Percentiles rank a stretch among this genome's conserved stretches.
phyloP scores from a whole-genome alignment of 176 grass and related monocot genomes.

The Raddia distichophylla region DNA sequence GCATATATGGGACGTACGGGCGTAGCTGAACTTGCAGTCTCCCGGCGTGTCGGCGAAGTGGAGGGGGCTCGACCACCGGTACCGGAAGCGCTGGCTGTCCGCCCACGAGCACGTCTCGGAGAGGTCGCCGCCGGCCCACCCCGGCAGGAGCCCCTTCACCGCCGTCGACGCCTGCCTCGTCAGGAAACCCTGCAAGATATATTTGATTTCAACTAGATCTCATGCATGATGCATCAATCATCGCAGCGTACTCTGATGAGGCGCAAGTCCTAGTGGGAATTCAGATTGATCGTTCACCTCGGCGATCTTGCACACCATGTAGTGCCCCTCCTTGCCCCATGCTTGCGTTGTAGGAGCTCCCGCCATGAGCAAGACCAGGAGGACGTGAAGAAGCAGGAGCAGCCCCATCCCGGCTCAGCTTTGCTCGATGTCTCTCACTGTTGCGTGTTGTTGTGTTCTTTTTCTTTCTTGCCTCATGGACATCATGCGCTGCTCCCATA shows the following conservation, averaged over 20 bases:
- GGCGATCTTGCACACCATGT: conserved; percentile 80
- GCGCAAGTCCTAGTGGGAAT: background rate
- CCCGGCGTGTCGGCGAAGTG: conserved; percentile 63
- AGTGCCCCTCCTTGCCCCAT: conserved; percentile 76
- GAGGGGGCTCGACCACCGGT: conserved; percentile 64
- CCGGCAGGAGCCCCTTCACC: conserved; percentile 56
- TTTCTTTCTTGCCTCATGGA: background rate
- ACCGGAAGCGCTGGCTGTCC: conserved; percentile 52
- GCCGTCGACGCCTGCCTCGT: conserved; percentile 45
- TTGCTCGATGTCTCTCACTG: background rate
- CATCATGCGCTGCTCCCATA: background rate
- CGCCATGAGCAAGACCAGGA: conserved; percentile 29
- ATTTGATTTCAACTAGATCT: too few relatives aligned
- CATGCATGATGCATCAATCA: too few relatives aligned
- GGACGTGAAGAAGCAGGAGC: conserved; percentile 18
- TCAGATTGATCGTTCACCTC: conserved; percentile 28
- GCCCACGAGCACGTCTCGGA: conserved; percentile 69
- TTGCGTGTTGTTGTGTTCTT: background rate
- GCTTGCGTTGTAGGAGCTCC: conserved; percentile 36
- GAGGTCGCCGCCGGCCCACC: conserved; percentile 55
- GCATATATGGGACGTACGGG: conserved; percentile 36
- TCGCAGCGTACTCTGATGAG: too few relatives aligned
- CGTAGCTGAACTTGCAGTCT: conserved; percentile 63
- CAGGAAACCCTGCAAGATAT: conserved; percentile 49
- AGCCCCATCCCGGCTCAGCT: background rate